Percentiles rank a stretch among this genome's conserved stretches.
phyloP scores from a whole-genome alignment of 1,139 yeast genomes.

The Candida glucosophila region DNA sequence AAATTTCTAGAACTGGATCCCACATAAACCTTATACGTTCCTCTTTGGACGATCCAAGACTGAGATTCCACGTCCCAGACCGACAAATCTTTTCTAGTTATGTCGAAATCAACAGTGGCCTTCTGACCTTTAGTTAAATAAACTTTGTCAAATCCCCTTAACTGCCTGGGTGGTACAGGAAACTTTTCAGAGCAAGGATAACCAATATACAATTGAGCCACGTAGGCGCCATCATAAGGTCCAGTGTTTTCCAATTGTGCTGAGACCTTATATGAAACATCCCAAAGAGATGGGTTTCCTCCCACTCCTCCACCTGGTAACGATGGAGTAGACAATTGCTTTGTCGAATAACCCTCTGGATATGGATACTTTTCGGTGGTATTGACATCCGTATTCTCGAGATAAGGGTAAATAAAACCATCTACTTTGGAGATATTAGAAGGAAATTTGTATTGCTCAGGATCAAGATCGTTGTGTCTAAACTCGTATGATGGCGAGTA shows the following conservation, averaged over 20 bases:
- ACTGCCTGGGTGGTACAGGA: conserved; percentile 40
- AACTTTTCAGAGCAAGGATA: conserved; percentile 38
- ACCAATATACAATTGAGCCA: conserved; percentile 50
- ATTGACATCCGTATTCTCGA: conserved; percentile 37
- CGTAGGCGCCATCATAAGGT: conserved; percentile 40
- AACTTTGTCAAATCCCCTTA: conserved; percentile 56
- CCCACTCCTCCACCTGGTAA: conserved; percentile 55
- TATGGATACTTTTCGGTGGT: conserved; percentile 39
- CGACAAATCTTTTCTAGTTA: conserved; percentile 48
- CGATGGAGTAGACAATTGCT: conserved; percentile 28
- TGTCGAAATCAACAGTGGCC: conserved; percentile 31
- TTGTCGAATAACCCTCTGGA: conserved; percentile 44
- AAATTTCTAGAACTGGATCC: too few relatives aligned
- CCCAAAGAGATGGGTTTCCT: conserved; percentile 39
- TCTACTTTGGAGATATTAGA: conserved; percentile 44
- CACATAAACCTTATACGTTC: conserved; percentile 47
- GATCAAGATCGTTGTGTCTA: conserved; percentile 42
- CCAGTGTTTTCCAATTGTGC: conserved; percentile 47
- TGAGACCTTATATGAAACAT: conserved; percentile 37
- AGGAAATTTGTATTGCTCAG: conserved; percentile 51
- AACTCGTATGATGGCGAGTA: conserved; percentile 33
- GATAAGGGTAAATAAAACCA: conserved; percentile 44
- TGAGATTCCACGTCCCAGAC: conserved; percentile 52
- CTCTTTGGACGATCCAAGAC: conserved; percentile 55
- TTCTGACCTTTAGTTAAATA: conserved; percentile 36